Conservation (phyloP, 164 flowering plant species). For the Sextonia rubra region DNA sequence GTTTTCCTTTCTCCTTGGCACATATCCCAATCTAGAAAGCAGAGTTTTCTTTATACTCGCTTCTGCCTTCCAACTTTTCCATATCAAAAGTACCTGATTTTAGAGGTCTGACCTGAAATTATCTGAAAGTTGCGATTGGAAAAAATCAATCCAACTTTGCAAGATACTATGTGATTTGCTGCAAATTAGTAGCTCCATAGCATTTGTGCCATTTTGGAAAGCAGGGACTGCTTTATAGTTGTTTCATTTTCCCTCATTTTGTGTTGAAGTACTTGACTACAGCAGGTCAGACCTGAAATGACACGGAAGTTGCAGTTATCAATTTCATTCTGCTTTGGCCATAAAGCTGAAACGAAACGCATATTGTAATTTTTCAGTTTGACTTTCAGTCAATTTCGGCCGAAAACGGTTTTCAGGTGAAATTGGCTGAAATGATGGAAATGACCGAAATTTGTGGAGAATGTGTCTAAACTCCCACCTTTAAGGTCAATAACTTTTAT, state of each 20-base stretch:
- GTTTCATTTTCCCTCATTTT: too few relatives aligned
- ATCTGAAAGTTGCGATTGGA: not conserved
- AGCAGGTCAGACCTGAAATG: not conserved
- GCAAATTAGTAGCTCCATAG: not conserved
- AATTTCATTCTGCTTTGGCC: too few relatives aligned
- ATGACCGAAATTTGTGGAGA: too few relatives aligned
- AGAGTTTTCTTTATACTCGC: not conserved
- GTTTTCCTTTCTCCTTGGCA: not conserved
- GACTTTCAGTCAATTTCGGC: too few relatives aligned
- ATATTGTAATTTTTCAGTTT: too few relatives aligned
- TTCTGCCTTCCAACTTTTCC: not conserved
- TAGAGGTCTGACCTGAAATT: not conserved
- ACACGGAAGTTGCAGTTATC: too few relatives aligned
- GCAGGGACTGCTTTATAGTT: not conserved
- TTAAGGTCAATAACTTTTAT: too few relatives aligned
- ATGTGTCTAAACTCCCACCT: too few relatives aligned
- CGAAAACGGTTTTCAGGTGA: too few relatives aligned
- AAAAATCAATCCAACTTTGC: not conserved
- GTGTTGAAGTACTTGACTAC: not conserved
- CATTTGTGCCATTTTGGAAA: not conserved
- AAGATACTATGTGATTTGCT: not conserved
- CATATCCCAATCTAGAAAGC: not conserved
- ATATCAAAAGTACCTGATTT: not conserved
- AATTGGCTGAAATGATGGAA: too few relatives aligned
- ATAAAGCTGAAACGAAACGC: too few relatives aligned